phyloP scores from a whole-genome alignment of 106 monocot species.

The Xerophyta viscosa region DNA sequence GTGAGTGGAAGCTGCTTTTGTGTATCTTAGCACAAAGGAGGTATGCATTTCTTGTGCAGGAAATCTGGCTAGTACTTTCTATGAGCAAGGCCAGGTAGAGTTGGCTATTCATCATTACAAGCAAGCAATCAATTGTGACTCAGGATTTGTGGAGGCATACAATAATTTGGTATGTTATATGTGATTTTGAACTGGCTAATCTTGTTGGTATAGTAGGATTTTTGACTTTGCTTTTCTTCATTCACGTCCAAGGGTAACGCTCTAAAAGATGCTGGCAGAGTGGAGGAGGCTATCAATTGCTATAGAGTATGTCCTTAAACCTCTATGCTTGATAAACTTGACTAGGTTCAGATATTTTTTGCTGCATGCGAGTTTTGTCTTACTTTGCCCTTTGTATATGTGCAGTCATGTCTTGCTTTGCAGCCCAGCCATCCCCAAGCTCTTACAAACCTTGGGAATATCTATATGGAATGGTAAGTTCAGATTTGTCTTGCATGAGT shows the following conservation, averaged over 20 bases:
- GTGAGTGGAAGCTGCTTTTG: slow-evolving; percentile 5
- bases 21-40: slow-evolving; percentile 8
- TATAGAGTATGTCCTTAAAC: slow-evolving; percentile 34
- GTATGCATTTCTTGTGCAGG: slow-evolving; percentile 49
- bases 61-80: slow-evolving; percentile 62
- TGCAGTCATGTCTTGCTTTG: slow-evolving; percentile 74
- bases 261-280: slow-evolving; percentile 79
- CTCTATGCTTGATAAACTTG: neutral
- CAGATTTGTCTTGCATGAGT: neutral
- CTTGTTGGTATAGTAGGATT: too few relatives aligned
- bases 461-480: slow-evolving; percentile 82
- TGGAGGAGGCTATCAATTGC: slow-evolving; percentile 83
- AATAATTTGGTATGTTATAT: slow-evolving; percentile 71
- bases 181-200: too few relatives aligned
- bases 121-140: slow-evolving; percentile 73
- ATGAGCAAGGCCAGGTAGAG: slow-evolving; percentile 93
- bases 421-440: slow-evolving; percentile 94
- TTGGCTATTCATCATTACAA: slow-evolving; percentile 86
- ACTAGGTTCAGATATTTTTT: too few relatives aligned
- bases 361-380: too few relatives aligned
- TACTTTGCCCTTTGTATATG: neutral
- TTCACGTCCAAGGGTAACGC: slow-evolving; percentile 68
- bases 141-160: slow-evolving; percentile 81
- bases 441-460: slow-evolving; percentile 91
- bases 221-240: too few relatives aligned